Evolutionary conservation across 441 rosid species (phyloP), one percentile per base, ranked within the genome.

Genomic region (Isatis lusitanica): DNA sequence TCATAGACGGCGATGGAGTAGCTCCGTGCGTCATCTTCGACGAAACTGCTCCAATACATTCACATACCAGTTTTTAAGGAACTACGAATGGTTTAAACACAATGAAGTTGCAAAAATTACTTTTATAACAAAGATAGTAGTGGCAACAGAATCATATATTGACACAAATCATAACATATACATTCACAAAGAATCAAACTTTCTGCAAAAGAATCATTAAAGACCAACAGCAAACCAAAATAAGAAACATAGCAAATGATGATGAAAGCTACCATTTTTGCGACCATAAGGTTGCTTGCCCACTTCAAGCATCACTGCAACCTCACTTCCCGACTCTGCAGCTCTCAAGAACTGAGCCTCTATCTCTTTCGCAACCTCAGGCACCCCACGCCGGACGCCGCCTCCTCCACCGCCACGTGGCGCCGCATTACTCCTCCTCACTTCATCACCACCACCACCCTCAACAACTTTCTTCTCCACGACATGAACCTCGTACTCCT

Each of bases 231-330:
- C 26, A 35, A 40, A 48, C 11, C 9, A 28, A 28, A 63, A 16
- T 24, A 38, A 51, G 39, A 51, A 2, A 38, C 26, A 10, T 31
- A 56, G n/a, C 46, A 47, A 62, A 61, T 51, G 13, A 57, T 28
- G 6, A 60, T 33, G 67, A 62, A 47, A 57, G 70, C 48, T 81
- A 87, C 96, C 94, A 71, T 83, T 77, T 85, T 88, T 94, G 15
- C 86, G 90, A 74, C 81, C 84, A 73, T 88, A 76, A 21, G 86
- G 94, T 73, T 78, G 84, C 65, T 84, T 89, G 12, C 97, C 97
- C 30, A 77, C 98, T 82, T 90, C 97, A 43, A 94, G 99, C 87
- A 90, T 63, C 81, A 77, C 80, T 4, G 97, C 93, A 63, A 92
- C 76, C 80, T 92, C 99, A 69, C 42, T 79, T 58, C 91, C 99